These are phyloP conservation scores for Laetiporus sulphureus DNA, from an alignment of 1,284 basidiomycete genomes.

Conservation along the genomic window DNA sequence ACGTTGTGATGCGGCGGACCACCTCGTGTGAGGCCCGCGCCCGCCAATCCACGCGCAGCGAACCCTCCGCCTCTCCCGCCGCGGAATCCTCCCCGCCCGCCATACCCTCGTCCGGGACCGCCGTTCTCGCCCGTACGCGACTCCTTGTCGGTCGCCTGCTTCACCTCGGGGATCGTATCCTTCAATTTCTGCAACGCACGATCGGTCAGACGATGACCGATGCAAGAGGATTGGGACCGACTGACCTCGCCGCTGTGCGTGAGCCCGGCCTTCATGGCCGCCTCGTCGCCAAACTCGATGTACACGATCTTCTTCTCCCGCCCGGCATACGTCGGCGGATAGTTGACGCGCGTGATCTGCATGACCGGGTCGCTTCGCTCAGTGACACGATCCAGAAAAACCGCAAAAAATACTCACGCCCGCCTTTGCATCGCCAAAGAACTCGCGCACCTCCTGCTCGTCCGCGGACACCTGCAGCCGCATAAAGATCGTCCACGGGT, in stretches of 20 bases:
- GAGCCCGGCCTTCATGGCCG: slow-evolving; percentile 71
- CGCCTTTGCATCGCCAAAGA: slow-evolving; percentile 63
- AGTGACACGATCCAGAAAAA: neutral
- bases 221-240: slow-evolving; percentile 4
- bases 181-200: slow-evolving; percentile 50
- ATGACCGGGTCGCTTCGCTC: neutral
- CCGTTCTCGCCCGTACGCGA: slow-evolving; percentile 34
- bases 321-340: slow-evolving; percentile 46
- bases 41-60: slow-evolving; percentile 53
- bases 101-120: slow-evolving; percentile 33
- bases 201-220: slow-evolving; percentile 5
- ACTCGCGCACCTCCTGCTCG: slow-evolving; percentile 68
- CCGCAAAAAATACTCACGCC: slow-evolving; percentile 38
- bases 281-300: slow-evolving; percentile 83
- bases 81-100: slow-evolving; percentile 46
- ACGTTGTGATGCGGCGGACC: slow-evolving; percentile 21
- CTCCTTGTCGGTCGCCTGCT: slow-evolving; percentile 63
- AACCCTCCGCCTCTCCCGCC: slow-evolving; percentile 58
- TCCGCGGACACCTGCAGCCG: slow-evolving; percentile 52
- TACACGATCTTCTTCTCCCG: slow-evolving; percentile 61
- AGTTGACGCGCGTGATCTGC: slow-evolving; percentile 68
- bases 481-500: slow-evolving; percentile 85
- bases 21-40: slow-evolving; percentile 57
- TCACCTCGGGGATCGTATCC: slow-evolving; percentile 56
- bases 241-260: slow-evolving; percentile 65